A percentile compares a stretch with the other conserved stretches of the same genome.
phyloP scores from a whole-genome alignment of 2,329 filamentous ascomycete species.

The Botrytis sinoallii region DNA sequence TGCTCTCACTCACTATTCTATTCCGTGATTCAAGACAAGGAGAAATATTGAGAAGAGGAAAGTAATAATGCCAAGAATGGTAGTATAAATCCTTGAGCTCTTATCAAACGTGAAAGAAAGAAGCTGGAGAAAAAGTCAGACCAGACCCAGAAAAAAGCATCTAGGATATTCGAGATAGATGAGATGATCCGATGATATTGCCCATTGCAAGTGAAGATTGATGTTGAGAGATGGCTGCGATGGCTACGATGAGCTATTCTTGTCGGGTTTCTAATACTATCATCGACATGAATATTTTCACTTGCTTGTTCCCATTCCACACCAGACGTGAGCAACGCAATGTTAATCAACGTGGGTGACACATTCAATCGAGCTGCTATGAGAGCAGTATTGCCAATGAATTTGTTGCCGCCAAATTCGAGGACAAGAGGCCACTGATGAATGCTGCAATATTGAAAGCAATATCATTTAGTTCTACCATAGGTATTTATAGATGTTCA shows the following conservation, averaged over 20 bases:
- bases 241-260: conserved; percentile 46
- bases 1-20: conserved; percentile 38
- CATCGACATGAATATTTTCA: neutral
- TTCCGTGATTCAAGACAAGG: conserved; percentile 38
- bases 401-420: conserved; percentile 51
- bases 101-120: conserved; percentile 43
- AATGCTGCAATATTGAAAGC: conserved; percentile 45
- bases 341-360: conserved; percentile 44
- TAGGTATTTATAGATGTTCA: neutral
- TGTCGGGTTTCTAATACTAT: neutral
- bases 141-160: conserved; percentile 54
- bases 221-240: conserved; percentile 46
- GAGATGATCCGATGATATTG: conserved; percentile 51
- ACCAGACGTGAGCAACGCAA: conserved; percentile 49
- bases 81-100: conserved; percentile 48
- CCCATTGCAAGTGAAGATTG: conserved; percentile 49
- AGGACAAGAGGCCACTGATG: conserved; percentile 47
- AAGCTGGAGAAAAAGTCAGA: conserved; percentile 43
- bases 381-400: conserved; percentile 50
- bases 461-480: conserved; percentile 26
- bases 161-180: conserved; percentile 55
- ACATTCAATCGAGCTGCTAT: conserved; percentile 46
- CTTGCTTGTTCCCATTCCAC: conserved; percentile 55
- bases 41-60: conserved; percentile 40
- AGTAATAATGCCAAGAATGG: conserved; percentile 43